Conservation (phyloP, 2,329 filamentous ascomycete species). For the Hymenoscyphus fraxineus region DNA sequence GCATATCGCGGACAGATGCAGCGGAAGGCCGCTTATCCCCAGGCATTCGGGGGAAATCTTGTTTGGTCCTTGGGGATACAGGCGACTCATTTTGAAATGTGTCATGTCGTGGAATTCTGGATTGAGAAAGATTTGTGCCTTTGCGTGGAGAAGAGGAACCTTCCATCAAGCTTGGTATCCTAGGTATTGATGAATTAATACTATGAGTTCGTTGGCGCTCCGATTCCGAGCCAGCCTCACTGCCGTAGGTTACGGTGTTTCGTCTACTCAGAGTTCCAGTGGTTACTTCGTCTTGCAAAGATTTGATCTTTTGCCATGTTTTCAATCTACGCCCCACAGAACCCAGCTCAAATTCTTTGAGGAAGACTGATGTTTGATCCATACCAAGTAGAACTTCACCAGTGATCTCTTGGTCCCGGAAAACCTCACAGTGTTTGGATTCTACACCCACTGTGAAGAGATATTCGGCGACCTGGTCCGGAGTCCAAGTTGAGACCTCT, state of each 20-base stretch:
- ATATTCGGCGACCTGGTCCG: constrained; percentile 82
- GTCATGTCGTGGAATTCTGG: constrained; percentile 34
- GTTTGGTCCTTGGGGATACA: constrained; percentile 37
- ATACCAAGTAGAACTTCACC: constrained; percentile 91
- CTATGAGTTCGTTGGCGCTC: constrained; percentile 44
- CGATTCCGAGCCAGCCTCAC: constrained; percentile 52
- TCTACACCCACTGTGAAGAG: constrained; percentile 83
- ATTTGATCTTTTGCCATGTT: constrained; percentile 95
- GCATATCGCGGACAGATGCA: constrained; percentile 74
- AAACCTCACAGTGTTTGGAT: constrained; percentile 86
- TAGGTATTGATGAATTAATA: constrained; percentile 30
- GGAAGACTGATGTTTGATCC: constrained; percentile 91
- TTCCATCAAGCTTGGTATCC: constrained; percentile 31
- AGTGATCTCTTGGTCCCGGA: constrained; percentile 91
- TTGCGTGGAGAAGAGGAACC: constrained; percentile 26
- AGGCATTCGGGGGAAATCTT: constrained; percentile 36
- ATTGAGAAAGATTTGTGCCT: constrained; percentile 29
- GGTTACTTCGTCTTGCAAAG: constrained; percentile 81
- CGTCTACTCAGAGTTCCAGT: constrained; percentile 49
- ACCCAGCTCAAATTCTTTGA: constrained; percentile 92
- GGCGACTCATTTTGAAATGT: constrained; percentile 42
- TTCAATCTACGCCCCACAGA: constrained; percentile 85
- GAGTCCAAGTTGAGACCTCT: constrained; percentile 77
- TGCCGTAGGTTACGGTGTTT: constrained; percentile 55
- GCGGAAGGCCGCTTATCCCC: constrained; percentile 65